Conservation (phyloP, 306 rosid species). For the Chamaecrista fasciculata region DNA sequence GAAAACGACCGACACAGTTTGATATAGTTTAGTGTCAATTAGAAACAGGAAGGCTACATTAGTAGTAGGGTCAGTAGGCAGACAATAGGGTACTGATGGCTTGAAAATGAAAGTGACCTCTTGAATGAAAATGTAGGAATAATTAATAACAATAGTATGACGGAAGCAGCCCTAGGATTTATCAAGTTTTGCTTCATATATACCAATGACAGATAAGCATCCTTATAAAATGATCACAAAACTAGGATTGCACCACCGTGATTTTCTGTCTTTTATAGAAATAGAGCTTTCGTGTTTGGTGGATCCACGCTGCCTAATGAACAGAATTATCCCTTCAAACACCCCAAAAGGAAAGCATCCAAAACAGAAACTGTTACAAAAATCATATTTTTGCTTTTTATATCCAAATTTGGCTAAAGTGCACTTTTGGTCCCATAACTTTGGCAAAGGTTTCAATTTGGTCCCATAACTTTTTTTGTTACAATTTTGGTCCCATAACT, state of each 20-base stretch:
- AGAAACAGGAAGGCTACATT: constrained; percentile 10
- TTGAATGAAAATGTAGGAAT: constrained; percentile 27
- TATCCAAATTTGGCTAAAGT: no score
- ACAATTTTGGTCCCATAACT: no score
- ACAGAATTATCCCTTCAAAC: not conserved
- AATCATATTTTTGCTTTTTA: no score
- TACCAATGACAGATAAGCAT: constrained; percentile 35
- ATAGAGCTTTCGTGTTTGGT: not conserved
- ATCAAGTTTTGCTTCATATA: constrained; percentile 40
- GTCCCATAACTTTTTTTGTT: no score
- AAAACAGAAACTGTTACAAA: constrained; percentile 15
- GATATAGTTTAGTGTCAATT: constrained; percentile 10
- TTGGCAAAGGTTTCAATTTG: no score
- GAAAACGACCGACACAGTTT: constrained; percentile 55
- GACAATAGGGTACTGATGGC: constrained; percentile 43
- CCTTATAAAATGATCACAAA: not conserved
- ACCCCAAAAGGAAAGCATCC: constrained; percentile 8
- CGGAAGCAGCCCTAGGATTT: constrained; percentile 32
- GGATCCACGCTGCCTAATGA: constrained; percentile 5
- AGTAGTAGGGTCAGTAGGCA: constrained; percentile 33
- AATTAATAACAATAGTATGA: constrained; percentile 10
- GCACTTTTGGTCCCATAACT: no score
- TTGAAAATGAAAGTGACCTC: constrained; percentile 51
- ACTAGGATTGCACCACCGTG: not conserved
- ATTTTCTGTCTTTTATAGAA: constrained; percentile 16